phyloP scores from a whole-genome alignment of 1,284 basidiomycete genomes.

The Anthracocystis setariae region DNA sequence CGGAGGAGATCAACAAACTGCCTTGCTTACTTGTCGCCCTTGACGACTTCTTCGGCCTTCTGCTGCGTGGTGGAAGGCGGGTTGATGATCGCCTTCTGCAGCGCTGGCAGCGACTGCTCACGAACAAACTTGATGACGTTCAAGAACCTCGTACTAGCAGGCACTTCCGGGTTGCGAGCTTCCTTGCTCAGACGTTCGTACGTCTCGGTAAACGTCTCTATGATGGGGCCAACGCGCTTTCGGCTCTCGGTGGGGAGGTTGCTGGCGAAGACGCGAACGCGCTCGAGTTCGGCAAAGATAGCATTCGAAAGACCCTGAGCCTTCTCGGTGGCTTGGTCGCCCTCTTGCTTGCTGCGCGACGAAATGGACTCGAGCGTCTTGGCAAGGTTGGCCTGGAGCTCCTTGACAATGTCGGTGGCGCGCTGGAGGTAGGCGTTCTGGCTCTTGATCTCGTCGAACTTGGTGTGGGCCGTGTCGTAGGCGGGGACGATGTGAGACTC shows the following conservation, averaged over 20 bases:
- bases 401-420: slow-evolving; percentile 58
- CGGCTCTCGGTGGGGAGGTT: slow-evolving; percentile 60
- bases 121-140: slow-evolving; percentile 62
- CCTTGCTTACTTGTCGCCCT: slow-evolving; percentile 19
- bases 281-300: slow-evolving; percentile 64
- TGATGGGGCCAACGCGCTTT: slow-evolving; percentile 62
- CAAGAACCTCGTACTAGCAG: slow-evolving; percentile 53
- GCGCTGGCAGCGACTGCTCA: slow-evolving; percentile 60
- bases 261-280: slow-evolving; percentile 59
- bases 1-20: neutral
- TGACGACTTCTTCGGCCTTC: slow-evolving; percentile 14
- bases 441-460: slow-evolving; percentile 63
- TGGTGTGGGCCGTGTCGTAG: slow-evolving; percentile 48
- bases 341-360: slow-evolving; percentile 53
- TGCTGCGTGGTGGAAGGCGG: slow-evolving; percentile 31
- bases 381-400: slow-evolving; percentile 56
- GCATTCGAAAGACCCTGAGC: slow-evolving; percentile 59
- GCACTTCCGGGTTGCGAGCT: slow-evolving; percentile 59
- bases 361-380: slow-evolving; percentile 57
- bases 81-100: slow-evolving; percentile 60
- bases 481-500: slow-evolving; percentile 54
- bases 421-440: slow-evolving; percentile 63
- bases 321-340: slow-evolving; percentile 59
- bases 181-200: slow-evolving; percentile 61
- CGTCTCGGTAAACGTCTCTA: slow-evolving; percentile 61